phyloP scores from a whole-genome alignment of 176 grass and related monocot genomes.

The Triticum aestivum region IWGSC_CS_RefSeq_v2.1 NC_057797.1:43188594-43189093 shows the following conservation, averaged over 20 bases:
- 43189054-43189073: constrained; percentile 19
- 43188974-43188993: constrained; percentile 12
- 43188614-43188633: no score
- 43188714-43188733: constrained; percentile 19
- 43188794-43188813: constrained; percentile 20
- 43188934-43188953: constrained; percentile 44
- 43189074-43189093: constrained; percentile 28
- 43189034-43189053: not conserved
- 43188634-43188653: no score
- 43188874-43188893: constrained; percentile 43
- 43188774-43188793: constrained; percentile 36
- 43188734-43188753: constrained; percentile 4
- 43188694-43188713: not conserved
- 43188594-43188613: no score
- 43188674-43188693: no score
- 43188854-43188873: not conserved
- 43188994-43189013: not conserved
- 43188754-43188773: constrained; percentile 12
- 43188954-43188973: no score
- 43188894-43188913: constrained; percentile 65
- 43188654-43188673: no score
- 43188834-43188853: no score
- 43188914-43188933: not conserved
- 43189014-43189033: not conserved
- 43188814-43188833: no score